These are phyloP conservation scores for Trichocladium antarcticum DNA, from an alignment of 495 filamentous ascomycete genomes.

Conservation along the genomic window DNA sequence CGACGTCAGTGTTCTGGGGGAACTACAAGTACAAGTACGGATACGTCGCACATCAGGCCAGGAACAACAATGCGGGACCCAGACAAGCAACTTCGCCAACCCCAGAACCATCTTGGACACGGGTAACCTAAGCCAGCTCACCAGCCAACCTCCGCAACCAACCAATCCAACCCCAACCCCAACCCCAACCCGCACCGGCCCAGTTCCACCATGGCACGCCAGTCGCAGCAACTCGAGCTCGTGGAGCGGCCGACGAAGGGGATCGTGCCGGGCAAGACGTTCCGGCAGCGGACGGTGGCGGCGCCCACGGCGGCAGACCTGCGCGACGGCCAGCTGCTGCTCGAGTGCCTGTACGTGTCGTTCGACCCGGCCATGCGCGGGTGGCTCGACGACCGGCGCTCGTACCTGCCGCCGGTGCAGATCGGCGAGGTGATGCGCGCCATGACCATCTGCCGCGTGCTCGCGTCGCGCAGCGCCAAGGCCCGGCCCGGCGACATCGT, in stretches of 20 bases:
- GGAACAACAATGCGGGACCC: no score
- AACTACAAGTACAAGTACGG: neutral
- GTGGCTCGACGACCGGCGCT: conserved; percentile 57
- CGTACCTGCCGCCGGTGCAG: conserved; percentile 56
- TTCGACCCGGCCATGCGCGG: conserved; percentile 74
- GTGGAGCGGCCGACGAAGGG: conserved; percentile 37
- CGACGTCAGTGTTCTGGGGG: neutral
- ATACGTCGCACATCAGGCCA: neutral
- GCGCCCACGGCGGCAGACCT: conserved; percentile 39
- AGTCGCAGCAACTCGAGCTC: conserved; percentile 40
- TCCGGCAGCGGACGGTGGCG: conserved; percentile 38
- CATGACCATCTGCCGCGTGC: conserved; percentile 42
- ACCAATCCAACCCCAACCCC: neutral
- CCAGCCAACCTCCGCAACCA: no score
- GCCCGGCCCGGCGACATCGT: conserved; percentile 46
- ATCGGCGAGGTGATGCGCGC: conserved; percentile 60
- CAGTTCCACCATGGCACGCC: conserved; percentile 22
- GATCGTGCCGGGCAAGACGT: conserved; percentile 42
- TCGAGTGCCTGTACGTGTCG: conserved; percentile 59
- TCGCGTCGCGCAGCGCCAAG: conserved; percentile 31
- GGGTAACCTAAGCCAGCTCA: no score
- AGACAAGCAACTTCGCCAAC: no score
- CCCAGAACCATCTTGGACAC: no score
- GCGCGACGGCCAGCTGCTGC: conserved; percentile 50
- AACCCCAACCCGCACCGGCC: neutral